Conservation (phyloP, 225 moss, liverwort and hornwort genomes). For the Physcomitrellopsis africana region DNA sequence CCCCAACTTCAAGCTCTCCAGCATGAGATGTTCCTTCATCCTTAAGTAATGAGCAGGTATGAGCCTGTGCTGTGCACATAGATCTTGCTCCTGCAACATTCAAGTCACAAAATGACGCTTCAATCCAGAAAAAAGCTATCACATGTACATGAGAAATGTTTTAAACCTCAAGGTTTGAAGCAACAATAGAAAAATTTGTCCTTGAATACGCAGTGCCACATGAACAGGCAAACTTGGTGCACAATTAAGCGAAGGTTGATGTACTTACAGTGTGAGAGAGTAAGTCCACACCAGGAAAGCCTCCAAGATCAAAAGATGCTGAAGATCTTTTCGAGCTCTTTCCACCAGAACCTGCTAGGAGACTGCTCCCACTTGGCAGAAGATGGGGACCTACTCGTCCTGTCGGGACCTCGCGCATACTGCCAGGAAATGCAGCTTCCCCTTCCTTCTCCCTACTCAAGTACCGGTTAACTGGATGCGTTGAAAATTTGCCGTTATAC, state of each 20-base stretch:
- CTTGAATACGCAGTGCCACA: background rate
- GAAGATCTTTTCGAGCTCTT: constrained; percentile 73
- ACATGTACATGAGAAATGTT: background rate
- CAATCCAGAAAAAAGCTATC: background rate
- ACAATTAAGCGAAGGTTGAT: background rate
- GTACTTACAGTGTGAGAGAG: constrained; percentile 77
- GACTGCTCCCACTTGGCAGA: constrained; percentile 62
- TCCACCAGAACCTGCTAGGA: constrained; percentile 55
- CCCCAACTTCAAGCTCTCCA: constrained; percentile 74
- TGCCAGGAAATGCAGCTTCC: constrained; percentile 82
- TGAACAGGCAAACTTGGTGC: background rate
- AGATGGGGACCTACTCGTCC: constrained; percentile 62
- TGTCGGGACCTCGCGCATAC: constrained; percentile 68
- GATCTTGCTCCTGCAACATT: constrained; percentile 79
- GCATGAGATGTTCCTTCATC: constrained; percentile 90
- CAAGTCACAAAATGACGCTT: constrained; percentile 5
- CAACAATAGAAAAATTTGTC: background rate
- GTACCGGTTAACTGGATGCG: constrained; percentile 86
- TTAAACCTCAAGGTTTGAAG: background rate
- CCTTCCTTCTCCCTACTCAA: constrained; percentile 90
- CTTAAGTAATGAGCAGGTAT: constrained; percentile 80
- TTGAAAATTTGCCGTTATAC: constrained; percentile 75
- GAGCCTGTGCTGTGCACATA: constrained; percentile 81
- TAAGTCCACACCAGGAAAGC: constrained; percentile 81
- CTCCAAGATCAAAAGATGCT: constrained; percentile 63